A percentile compares a stretch with the other conserved stretches of the same genome.
These are phyloP conservation scores for Diaporthe batatas DNA, from an alignment of 2,329 filamentous ascomycete species.

Conservation along the genomic window DNA sequence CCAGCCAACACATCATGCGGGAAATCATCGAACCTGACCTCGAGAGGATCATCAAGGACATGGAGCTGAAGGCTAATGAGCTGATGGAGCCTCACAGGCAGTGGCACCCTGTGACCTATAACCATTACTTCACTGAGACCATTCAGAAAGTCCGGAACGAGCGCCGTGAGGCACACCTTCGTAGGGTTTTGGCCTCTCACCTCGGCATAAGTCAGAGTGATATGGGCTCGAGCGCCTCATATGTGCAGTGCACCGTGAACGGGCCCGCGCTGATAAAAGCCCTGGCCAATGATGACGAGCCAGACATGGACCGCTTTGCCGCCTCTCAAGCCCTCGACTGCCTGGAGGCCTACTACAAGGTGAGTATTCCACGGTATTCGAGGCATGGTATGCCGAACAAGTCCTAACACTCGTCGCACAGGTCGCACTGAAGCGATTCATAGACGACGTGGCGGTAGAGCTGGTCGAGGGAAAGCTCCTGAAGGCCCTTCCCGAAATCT, in stretches of 20 bases:
- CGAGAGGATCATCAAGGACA: conserved; percentile 44
- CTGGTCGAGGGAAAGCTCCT: conserved; percentile 58
- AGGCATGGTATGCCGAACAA: no score
- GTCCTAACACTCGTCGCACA: conserved; percentile 46
- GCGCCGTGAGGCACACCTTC: not conserved
- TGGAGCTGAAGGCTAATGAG: conserved; percentile 55
- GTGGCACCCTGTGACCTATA: conserved; percentile 66
- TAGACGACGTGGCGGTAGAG: conserved; percentile 58
- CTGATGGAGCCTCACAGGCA: conserved; percentile 53
- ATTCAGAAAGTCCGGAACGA: conserved; percentile 50
- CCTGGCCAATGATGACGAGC: conserved; percentile 39
- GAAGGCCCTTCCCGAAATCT: conserved; percentile 52
- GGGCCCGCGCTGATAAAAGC: not conserved
- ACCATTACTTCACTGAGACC: conserved; percentile 58
- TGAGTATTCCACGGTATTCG: no score
- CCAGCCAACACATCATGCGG: not conserved
- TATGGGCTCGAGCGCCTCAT: no score
- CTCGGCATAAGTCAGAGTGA: conserved; percentile 13
- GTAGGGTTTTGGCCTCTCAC: not conserved
- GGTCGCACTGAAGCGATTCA: conserved; percentile 59
- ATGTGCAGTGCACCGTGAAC: conserved; percentile 29
- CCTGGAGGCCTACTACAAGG: conserved; percentile 54
- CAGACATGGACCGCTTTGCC: conserved; percentile 47
- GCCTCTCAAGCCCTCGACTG: conserved; percentile 52
- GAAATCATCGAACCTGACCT: conserved; percentile 45